These are phyloP conservation scores for Davidsoniella australis DNA, from an alignment of 2,329 filamentous ascomycete genomes.

Conservation along the genomic window DNA sequence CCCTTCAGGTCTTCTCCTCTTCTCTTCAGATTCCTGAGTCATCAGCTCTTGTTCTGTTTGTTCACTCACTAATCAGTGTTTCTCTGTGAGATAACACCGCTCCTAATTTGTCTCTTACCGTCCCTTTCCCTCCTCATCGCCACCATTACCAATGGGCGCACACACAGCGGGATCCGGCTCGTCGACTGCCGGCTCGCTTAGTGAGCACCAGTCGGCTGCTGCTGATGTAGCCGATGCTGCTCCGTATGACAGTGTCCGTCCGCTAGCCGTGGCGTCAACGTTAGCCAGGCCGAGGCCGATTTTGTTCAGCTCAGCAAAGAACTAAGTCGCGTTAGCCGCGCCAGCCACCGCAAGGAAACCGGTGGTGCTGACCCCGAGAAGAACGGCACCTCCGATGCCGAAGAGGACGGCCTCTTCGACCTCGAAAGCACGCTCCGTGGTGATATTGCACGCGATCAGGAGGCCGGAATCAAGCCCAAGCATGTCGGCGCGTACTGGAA, in stretches of 20 bases:
- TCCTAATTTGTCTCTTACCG: background rate
- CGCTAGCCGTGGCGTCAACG: slow-evolving; percentile 33
- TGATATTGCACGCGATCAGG: slow-evolving; percentile 50
- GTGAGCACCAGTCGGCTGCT: background rate
- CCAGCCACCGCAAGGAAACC: slow-evolving; percentile 24
- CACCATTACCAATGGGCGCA: slow-evolving; percentile 8
- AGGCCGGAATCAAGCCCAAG: slow-evolving; percentile 66
- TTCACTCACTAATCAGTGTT: background rate
- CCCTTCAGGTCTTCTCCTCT: background rate
- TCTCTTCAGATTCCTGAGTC: no score
- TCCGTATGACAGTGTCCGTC: slow-evolving; percentile 4
- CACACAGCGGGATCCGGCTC: slow-evolving; percentile 7
- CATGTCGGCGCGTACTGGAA: slow-evolving; percentile 70
- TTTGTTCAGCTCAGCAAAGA: slow-evolving; percentile 51
- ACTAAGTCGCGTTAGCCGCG: slow-evolving; percentile 38
- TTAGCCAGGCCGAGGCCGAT: slow-evolving; percentile 51
- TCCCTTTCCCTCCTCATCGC: background rate
- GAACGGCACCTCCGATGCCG: slow-evolving; percentile 27
- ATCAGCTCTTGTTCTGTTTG: no score
- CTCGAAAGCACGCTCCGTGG: slow-evolving; percentile 59
- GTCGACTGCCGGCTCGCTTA: slow-evolving; percentile 11
- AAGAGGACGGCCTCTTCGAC: slow-evolving; percentile 41
- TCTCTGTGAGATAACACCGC: background rate
- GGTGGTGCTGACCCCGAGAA: slow-evolving; percentile 40
- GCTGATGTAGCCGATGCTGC: slow-evolving; percentile 1